These are phyloP conservation scores for Albizia julibrissin DNA, from an alignment of 306 rosid genomes.

Conservation along the genomic window DNA sequence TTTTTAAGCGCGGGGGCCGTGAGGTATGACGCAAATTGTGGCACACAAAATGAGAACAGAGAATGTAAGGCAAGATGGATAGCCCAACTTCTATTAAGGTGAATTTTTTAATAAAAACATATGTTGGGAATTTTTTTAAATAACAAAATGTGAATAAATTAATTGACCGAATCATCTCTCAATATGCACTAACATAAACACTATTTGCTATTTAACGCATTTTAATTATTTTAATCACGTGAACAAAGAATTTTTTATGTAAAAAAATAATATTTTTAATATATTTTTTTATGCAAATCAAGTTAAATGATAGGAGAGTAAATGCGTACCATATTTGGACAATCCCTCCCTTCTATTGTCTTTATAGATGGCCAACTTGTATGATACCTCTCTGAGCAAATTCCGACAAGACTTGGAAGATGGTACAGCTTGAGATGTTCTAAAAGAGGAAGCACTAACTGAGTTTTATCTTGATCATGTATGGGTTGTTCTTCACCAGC, in stretches of 20 bases:
- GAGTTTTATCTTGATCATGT: not conserved
- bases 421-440: not conserved
- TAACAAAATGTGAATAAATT: too few species aligned
- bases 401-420: not conserved
- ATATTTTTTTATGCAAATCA: not conserved
- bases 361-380: not conserved
- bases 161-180: not conserved
- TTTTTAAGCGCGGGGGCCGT: too few species aligned
- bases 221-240: too few species aligned
- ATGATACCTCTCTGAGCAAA: not conserved
- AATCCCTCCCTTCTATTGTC: not conserved
- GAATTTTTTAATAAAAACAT: too few species aligned
- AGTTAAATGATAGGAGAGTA: not conserved
- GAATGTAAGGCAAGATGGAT: too few species aligned
- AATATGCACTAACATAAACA: not conserved
- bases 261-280: too few species aligned
- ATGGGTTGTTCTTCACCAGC: not conserved
- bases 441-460: not conserved
- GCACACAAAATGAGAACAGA: too few species aligned
- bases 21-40: too few species aligned
- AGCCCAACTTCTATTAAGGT: too few species aligned
- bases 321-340: not conserved
- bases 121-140: too few species aligned
- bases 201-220: not conserved
- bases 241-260: too few species aligned